Conservation (phyloP, 371 early-diverging fungal species). For the Apophysomyces variabilis region DNA sequence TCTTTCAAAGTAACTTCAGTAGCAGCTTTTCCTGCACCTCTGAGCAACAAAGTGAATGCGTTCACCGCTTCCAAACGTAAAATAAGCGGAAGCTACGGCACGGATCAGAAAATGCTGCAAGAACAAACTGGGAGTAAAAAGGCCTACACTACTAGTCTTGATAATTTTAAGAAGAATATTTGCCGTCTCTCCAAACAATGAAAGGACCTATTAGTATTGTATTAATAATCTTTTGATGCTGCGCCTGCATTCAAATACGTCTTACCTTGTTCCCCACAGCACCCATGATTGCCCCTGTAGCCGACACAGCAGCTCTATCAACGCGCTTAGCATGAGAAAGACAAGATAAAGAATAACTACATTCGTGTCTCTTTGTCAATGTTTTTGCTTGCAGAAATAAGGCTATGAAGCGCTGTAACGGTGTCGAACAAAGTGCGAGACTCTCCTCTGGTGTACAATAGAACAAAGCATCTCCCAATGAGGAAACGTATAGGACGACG, state of each 20-base stretch:
- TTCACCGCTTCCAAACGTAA: constrained; percentile 75
- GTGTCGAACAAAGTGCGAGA: constrained; percentile 79
- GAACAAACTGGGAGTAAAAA: not conserved
- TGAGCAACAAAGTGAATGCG: constrained; percentile 68
- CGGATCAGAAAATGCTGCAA: not conserved
- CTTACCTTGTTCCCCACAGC: constrained; percentile 66
- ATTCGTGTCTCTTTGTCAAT: constrained; percentile 66
- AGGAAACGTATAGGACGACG: constrained; percentile 78
- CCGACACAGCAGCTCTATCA: constrained; percentile 75
- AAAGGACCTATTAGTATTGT: constrained; percentile 55
- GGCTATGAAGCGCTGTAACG: constrained; percentile 69
- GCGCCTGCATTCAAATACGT: not conserved
- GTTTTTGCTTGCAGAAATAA: constrained; percentile 69
- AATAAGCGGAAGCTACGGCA: constrained; percentile 56
- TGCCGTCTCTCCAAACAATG: constrained; percentile 81
- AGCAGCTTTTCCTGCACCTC: constrained; percentile 82
- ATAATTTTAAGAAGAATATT: constrained; percentile 65
- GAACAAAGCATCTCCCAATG: constrained; percentile 75
- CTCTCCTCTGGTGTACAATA: constrained; percentile 75
- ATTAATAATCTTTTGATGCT: not conserved
- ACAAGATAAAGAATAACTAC: constrained; percentile 25
- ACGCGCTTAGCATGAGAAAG: not conserved
- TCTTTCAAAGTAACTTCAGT: constrained; percentile 78
- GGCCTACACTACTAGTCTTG: constrained; percentile 70
- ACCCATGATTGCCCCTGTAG: constrained; percentile 75